Conservation (phyloP, 352 stramenopile species). For the Pythium vanterpoolii region DNA sequence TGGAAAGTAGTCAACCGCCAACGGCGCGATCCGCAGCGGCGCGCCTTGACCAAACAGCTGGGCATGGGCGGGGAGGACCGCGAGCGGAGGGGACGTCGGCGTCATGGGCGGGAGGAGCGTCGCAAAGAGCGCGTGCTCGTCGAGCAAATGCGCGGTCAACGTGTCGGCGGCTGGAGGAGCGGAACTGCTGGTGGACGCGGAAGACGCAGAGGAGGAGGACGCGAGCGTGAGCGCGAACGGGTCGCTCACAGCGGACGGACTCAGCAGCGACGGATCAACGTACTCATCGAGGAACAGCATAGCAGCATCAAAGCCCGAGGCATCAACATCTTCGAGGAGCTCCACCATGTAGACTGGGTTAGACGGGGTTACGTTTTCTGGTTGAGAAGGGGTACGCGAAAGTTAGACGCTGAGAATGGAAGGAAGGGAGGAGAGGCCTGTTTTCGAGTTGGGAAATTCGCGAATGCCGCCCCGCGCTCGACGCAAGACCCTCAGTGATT, state of each 20-base stretch:
- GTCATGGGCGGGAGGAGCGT: constrained; percentile 11
- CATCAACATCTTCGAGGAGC: constrained; percentile 16
- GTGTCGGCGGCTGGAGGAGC: not conserved
- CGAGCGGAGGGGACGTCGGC: not conserved
- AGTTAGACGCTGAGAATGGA: not conserved
- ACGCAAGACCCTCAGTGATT: not conserved
- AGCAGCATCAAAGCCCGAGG: constrained; percentile 19
- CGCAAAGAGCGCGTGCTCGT: constrained; percentile 20
- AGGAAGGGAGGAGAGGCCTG: not conserved
- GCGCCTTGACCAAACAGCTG: not conserved
- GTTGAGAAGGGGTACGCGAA: not conserved
- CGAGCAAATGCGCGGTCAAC: constrained; percentile 14
- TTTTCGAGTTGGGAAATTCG: constrained; percentile 1
- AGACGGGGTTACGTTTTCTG: not conserved
- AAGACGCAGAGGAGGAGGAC: not conserved
- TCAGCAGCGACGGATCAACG: constrained; percentile 1
- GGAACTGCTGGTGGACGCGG: not conserved
- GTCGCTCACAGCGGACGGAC: constrained; percentile 3
- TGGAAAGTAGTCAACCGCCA: constrained; percentile 22
- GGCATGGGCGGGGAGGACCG: not conserved
- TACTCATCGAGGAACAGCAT: constrained; percentile 25
- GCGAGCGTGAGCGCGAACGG: not conserved
- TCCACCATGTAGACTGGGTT: constrained; percentile 18
- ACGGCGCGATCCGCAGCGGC: constrained; percentile 17
- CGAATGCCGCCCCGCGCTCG: constrained; percentile 5